Conservation (phyloP, 306 rosid species). For the Lotus japonicus region DNA sequence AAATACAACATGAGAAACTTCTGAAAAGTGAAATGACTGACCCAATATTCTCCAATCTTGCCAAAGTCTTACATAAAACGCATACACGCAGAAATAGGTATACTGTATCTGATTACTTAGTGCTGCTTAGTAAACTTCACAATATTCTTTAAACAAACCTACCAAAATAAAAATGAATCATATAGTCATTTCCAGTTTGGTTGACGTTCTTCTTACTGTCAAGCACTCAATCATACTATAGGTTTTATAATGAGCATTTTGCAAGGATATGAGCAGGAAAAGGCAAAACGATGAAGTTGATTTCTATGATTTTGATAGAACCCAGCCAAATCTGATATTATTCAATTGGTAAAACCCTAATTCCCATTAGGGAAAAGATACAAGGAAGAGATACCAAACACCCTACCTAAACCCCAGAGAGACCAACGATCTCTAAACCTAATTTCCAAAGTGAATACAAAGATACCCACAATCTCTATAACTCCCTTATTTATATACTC, state of each 20-base stretch:
- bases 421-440: too few relatives aligned
- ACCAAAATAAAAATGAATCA: neutral
- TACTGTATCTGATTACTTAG: neutral
- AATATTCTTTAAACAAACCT: neutral
- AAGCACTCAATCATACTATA: neutral
- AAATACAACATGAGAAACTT: neutral
- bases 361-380: too few relatives aligned
- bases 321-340: too few relatives aligned
- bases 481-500: too few relatives aligned
- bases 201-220: neutral
- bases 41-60: neutral
- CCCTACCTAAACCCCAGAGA: too few relatives aligned
- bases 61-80: neutral
- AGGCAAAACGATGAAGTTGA: neutral
- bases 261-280: constrained; percentile 14
- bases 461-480: too few relatives aligned
- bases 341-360: too few relatives aligned
- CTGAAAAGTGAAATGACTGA: constrained; percentile 6
- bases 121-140: neutral
- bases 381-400: too few relatives aligned
- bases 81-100: neutral
- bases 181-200: neutral
- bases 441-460: too few relatives aligned
- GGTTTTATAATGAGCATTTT: neutral
- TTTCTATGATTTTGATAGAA: too few relatives aligned